Conservation (phyloP, 331 rosid genomes). For the Spiraea crenata region DNA sequence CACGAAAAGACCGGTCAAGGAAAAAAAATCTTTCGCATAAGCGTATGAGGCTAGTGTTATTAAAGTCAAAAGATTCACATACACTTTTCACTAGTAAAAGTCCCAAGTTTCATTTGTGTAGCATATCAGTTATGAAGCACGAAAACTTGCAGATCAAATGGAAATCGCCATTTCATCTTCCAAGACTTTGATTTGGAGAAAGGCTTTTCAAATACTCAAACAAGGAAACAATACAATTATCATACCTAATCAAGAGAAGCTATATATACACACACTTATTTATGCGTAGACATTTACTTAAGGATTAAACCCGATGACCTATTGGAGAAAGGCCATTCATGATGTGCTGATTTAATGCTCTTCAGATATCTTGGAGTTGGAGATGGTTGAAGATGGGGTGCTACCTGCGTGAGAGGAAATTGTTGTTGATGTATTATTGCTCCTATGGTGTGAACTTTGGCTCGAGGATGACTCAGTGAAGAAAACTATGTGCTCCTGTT, state of each 20-base stretch:
- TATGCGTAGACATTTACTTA: background rate
- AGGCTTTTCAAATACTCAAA: background rate
- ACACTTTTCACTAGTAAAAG: no score
- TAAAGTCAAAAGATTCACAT: no score
- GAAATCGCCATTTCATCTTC: background rate
- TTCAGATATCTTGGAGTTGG: background rate
- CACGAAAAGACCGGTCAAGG: no score
- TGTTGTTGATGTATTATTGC: conserved; percentile 28
- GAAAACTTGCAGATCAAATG: background rate
- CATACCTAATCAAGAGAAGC: background rate
- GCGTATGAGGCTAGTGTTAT: no score
- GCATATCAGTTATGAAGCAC: no score
- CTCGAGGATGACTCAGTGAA: conserved; percentile 63
- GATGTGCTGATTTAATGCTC: background rate
- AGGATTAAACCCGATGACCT: background rate
- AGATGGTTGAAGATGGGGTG: conserved; percentile 2
- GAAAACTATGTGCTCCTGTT: conserved; percentile 48
- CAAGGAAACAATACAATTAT: background rate
- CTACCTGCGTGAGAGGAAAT: conserved; percentile 36
- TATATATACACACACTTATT: background rate
- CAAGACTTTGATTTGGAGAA: background rate
- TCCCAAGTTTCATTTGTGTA: no score
- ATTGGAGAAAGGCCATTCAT: background rate
- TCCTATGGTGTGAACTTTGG: conserved; percentile 39
- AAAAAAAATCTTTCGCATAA: no score